Conservation (phyloP, 2,329 filamentous ascomycete species). For the Talaromyces sp. region DNA sequence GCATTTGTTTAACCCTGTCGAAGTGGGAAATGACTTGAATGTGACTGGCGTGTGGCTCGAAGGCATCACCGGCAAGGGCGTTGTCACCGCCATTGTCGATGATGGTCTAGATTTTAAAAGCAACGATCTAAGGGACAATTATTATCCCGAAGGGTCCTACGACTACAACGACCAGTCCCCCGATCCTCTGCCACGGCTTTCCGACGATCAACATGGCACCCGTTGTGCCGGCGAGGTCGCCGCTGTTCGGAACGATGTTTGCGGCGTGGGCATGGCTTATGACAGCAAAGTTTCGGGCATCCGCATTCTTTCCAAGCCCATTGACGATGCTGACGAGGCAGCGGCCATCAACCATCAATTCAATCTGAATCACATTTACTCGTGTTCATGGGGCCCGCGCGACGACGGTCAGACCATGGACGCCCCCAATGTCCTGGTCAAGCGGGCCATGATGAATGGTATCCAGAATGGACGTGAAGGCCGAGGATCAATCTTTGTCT, state of each 20-base stretch:
- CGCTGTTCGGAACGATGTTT: conserved; percentile 86
- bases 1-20: conserved; percentile 81
- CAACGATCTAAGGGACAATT: conserved; percentile 85
- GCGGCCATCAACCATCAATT: conserved; percentile 87
- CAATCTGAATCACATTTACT: conserved; percentile 92
- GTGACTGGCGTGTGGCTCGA: conserved; percentile 90
- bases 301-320: conserved; percentile 84
- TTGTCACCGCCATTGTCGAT: conserved; percentile 89
- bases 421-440: conserved; percentile 80
- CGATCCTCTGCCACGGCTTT: conserved; percentile 74
- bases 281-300: conserved; percentile 85
- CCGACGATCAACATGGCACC: conserved; percentile 85
- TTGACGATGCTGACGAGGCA: conserved; percentile 88
- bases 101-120: conserved; percentile 96
- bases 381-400: conserved; percentile 95
- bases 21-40: conserved; percentile 86
- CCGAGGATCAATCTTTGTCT: conserved; percentile 88
- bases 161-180: conserved; percentile 86
- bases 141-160: conserved; percentile 85
- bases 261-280: conserved; percentile 93
- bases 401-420: conserved; percentile 95
- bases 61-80: conserved; percentile 81
- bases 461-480: conserved; percentile 80
- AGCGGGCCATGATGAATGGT: conserved; percentile 83
- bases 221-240: conserved; percentile 91